A percentile compares a stretch with the other conserved stretches of the same genome.
These are phyloP conservation scores for Fallopia convolvulus DNA, from an alignment of 148 eudicot genomes.

Conservation along the genomic window DNA sequence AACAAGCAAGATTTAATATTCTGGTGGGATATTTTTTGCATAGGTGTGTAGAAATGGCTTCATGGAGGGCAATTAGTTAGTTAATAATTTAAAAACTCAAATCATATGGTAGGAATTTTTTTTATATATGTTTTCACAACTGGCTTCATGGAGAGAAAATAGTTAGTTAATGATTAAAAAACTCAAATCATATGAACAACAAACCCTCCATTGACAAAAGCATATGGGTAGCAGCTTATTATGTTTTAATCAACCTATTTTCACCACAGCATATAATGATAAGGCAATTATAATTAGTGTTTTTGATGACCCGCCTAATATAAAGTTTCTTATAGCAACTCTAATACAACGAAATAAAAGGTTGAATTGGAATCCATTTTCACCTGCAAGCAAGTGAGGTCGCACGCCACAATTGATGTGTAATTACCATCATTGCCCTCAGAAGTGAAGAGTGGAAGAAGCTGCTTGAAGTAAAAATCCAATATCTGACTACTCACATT, in stretches of 20 bases:
- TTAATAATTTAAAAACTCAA: too few species aligned
- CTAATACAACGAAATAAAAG: too few species aligned
- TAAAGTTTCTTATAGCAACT: too few species aligned
- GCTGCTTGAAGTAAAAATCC: conserved; percentile 54
- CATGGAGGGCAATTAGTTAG: too few species aligned
- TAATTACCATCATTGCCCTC: conserved; percentile 80
- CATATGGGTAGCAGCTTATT: not conserved
- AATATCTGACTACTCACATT: conserved; percentile 58
- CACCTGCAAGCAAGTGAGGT: conserved; percentile 84
- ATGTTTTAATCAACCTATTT: not conserved
- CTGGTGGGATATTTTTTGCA: too few species aligned
- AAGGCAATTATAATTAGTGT: not conserved
- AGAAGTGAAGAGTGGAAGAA: conserved; percentile 46
- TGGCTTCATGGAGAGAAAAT: conserved; percentile 5
- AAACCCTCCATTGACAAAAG: not conserved
- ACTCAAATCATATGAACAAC: not conserved
- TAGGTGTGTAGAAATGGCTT: too few species aligned
- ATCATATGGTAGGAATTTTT: not conserved
- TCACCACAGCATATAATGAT: not conserved
- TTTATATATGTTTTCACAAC: not conserved
- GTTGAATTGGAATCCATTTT: not conserved
- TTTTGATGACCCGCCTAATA: not conserved
- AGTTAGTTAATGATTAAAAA: not conserved
- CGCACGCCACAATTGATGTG: conserved; percentile 49
- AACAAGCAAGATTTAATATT: too few species aligned